Base-by-base conservation (phyloP, 176 grass and related monocot species). In the Carex cristatella region DNA sequence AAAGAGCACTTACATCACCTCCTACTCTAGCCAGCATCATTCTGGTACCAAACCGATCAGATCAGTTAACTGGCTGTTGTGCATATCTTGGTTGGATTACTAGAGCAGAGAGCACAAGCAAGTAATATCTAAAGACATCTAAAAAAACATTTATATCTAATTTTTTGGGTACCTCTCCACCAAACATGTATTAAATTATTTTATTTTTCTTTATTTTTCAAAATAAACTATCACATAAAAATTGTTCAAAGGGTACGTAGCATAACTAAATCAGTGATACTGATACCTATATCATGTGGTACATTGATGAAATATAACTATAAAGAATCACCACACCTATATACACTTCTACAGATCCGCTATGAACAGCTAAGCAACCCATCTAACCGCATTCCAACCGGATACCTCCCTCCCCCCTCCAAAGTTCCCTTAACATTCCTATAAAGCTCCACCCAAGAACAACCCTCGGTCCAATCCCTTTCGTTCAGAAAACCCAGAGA, bases 381-480 rank as follows among this genome's bases (percentile, higher is more conserved):
- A 59, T 89, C 93, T 11, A 95, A 81, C 56, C 65, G 86, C 78
- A 91, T 85, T 33, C 80, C 86, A 3, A 18, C 3, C 9, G 80
- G 78, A 77, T 28, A 30, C 31, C 31, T 12, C 5, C 61, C 81
- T 85, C 87, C 84, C 46, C 5, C 69, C 79, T 99, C 90, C 84
- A 95, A 86, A 32, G 93, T 86, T n/a, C 89, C 88, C 79, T 90
- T 88, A 46, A 99, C 93, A 11, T 79, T 89, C 71, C 83, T 86
- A 70, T 99, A 99, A 83, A 99, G 93, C 83, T 99, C 90, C 4
- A 85, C 32, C 96, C 96, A 99, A 37, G 96, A 90, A 86, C 89
- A 95, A 30, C 79, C 79, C 49, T 92, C 80, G 19, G 68, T 83
- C 84, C 49, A 84, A 76, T 77, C 84, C 81, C 84, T 81, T 12